These are phyloP conservation scores for Sclerospora graminicola DNA, from an alignment of 352 stramenopile genomes.

Conservation along the genomic window DNA sequence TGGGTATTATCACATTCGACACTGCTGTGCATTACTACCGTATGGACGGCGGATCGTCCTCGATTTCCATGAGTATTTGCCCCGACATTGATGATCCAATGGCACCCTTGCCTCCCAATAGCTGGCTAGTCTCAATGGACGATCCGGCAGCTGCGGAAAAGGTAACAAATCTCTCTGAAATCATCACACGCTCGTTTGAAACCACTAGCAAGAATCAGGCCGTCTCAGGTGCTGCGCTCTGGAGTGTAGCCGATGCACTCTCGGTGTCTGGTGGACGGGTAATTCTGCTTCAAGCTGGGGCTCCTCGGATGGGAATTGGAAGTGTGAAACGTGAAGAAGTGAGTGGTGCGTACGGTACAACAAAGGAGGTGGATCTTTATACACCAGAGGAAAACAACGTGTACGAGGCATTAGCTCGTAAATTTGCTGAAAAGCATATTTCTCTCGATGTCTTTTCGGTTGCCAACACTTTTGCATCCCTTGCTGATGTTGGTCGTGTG, in stretches of 20 bases:
- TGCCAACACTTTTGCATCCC: slow-evolving; percentile 72
- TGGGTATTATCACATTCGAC: slow-evolving; percentile 86
- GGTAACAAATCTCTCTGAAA: slow-evolving; percentile 50
- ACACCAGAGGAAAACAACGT: slow-evolving; percentile 54
- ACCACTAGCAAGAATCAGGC: slow-evolving; percentile 67
- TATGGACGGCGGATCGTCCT: slow-evolving; percentile 44
- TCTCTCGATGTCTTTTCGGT: slow-evolving; percentile 82
- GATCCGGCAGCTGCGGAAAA: slow-evolving; percentile 60
- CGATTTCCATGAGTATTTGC: slow-evolving; percentile 68
- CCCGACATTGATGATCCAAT: slow-evolving; percentile 74
- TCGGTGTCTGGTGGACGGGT: slow-evolving; percentile 49
- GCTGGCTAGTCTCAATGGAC: slow-evolving; percentile 79
- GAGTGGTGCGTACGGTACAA: slow-evolving; percentile 70
- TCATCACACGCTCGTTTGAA: slow-evolving; percentile 64
- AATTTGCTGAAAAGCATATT: slow-evolving; percentile 71
- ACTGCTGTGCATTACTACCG: slow-evolving; percentile 79
- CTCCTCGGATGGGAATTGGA: slow-evolving; percentile 63
- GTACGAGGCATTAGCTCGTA: slow-evolving; percentile 55
- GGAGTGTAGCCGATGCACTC: slow-evolving; percentile 69
- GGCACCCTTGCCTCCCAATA: slow-evolving; percentile 57
- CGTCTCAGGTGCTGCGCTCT: slow-evolving; percentile 63
- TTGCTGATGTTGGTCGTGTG: slow-evolving; percentile 69
- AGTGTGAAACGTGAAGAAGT: slow-evolving; percentile 74
- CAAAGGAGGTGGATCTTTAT: slow-evolving; percentile 80
- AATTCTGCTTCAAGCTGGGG: slow-evolving; percentile 65